Percentiles rank a stretch among this genome's conserved stretches.
phyloP scores from a whole-genome alignment of 345 rosid genomes.

The Populus alba region DNA sequence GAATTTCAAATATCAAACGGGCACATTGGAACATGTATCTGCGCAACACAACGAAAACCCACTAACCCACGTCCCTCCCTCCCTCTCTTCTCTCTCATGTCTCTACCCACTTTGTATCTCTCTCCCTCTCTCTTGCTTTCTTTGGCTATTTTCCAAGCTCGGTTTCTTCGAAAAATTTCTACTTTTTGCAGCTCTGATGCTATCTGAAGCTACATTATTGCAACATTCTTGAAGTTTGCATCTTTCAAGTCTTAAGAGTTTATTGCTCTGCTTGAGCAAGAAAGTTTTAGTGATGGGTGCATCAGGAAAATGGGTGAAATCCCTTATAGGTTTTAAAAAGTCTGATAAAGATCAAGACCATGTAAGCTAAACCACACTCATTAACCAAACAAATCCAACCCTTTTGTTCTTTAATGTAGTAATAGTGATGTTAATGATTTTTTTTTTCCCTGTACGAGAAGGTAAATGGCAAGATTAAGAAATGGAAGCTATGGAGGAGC shows the following conservation, averaged over 20 bases:
- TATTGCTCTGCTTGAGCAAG: not conserved
- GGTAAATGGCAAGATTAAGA: slow-evolving; percentile 48
- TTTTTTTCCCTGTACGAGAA: slow-evolving; percentile 34
- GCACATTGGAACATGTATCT: slow-evolving; percentile 16
- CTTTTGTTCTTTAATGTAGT: not conserved
- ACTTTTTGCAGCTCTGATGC: not conserved
- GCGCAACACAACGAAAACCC: not conserved
- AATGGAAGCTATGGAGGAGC: slow-evolving; percentile 87
- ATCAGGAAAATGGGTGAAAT: slow-evolving; percentile 90
- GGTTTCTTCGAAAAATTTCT: not conserved
- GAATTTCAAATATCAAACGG: slow-evolving; percentile 45
- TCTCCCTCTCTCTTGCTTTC: slow-evolving; percentile 1
- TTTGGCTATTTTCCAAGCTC: not conserved
- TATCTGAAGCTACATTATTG: not conserved
- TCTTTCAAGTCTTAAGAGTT: slow-evolving; percentile 9
- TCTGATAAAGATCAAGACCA: slow-evolving; percentile 50
- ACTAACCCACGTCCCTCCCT: not conserved
- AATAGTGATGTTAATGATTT: not conserved
- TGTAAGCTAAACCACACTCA: slow-evolving; percentile 31
- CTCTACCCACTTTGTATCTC: not conserved
- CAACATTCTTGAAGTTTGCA: slow-evolving; percentile 1
- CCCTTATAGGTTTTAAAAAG: slow-evolving; percentile 69
- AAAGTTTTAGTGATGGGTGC: slow-evolving; percentile 63
- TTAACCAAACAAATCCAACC: not conserved
- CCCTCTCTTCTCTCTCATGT: no score